phyloP scores from a whole-genome alignment of 2,329 filamentous ascomycete genomes.

The Dothideomycetes sp. region DNA sequence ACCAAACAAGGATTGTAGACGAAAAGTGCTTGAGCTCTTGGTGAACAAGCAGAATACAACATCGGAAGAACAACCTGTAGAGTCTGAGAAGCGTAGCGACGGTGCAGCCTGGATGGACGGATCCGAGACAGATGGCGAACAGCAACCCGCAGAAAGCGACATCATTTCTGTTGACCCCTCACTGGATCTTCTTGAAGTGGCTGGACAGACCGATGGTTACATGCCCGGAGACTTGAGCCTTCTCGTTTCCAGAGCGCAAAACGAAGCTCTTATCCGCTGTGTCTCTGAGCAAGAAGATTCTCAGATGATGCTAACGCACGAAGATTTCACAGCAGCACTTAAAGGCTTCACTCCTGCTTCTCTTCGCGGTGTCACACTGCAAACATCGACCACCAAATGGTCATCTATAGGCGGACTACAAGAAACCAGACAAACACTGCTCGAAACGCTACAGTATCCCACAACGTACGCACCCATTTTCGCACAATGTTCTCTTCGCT shows the following conservation, averaged over 20 bases:
- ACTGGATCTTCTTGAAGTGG: conserved; percentile 85
- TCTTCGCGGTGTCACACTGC: conserved; percentile 84
- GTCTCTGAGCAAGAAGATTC: conserved; percentile 41
- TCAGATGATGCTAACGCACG: conserved; percentile 56
- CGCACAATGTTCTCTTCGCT: conserved; percentile 84
- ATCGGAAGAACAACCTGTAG: not conserved
- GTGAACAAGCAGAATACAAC: conserved; percentile 43
- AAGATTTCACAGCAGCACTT: conserved; percentile 76
- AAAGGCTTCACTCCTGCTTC: conserved; percentile 93
- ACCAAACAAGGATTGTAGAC: conserved; percentile 81
- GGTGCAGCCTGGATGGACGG: conserved; percentile 62
- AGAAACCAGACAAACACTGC: conserved; percentile 77
- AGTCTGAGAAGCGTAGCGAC: conserved; percentile 8
- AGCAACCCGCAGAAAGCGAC: conserved; percentile 33
- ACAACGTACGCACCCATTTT: conserved; percentile 98
- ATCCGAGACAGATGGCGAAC: conserved; percentile 38
- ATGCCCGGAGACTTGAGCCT: conserved; percentile 91
- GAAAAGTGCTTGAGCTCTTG: conserved; percentile 74
- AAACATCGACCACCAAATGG: conserved; percentile 87
- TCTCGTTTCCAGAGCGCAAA: conserved; percentile 76
- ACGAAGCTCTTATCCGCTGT: conserved; percentile 82
- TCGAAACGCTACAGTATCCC: conserved; percentile 93
- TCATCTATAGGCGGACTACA: conserved; percentile 81
- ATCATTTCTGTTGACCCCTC: conserved; percentile 66
- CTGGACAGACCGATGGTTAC: conserved; percentile 91